Evolutionary conservation across 2,329 filamentous ascomycete genomes (phyloP).

Genomic region (Penicillium sp.): DNA sequence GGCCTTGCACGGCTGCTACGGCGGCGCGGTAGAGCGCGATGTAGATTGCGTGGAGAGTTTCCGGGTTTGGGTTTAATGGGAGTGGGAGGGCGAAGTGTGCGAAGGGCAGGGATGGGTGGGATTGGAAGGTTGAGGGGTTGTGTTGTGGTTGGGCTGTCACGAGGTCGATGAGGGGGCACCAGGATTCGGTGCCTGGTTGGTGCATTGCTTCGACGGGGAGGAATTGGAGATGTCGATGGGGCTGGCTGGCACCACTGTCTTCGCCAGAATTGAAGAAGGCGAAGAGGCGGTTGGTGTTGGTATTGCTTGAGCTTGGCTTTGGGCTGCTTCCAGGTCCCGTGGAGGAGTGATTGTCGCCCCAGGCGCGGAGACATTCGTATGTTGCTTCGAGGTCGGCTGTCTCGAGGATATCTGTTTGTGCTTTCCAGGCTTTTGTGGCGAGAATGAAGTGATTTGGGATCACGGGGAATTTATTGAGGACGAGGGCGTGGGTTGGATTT

Average conservation of each 20-base stretch:
- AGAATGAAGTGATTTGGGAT: slow-evolving; percentile 58
- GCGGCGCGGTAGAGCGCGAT: slow-evolving; percentile 50
- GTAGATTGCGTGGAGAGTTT: slow-evolving; percentile 47
- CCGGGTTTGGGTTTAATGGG: slow-evolving; percentile 47
- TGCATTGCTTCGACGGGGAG: slow-evolving; percentile 54
- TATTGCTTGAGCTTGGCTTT: neutral
- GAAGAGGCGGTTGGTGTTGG: slow-evolving; percentile 43
- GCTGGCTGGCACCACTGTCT: slow-evolving; percentile 56
- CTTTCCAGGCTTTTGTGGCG: slow-evolving; percentile 51
- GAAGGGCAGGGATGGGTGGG: slow-evolving; percentile 53
- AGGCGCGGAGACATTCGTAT: slow-evolving; percentile 51
- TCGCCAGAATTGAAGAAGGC: slow-evolving; percentile 59
- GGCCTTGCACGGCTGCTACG: slow-evolving; percentile 36
- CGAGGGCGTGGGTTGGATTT: slow-evolving; percentile 47
- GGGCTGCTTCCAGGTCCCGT: neutral
- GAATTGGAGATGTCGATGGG: slow-evolving; percentile 56
- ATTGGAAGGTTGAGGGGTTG: slow-evolving; percentile 31
- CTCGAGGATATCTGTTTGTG: slow-evolving; percentile 53
- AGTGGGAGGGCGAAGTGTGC: slow-evolving; percentile 55
- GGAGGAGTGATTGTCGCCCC: slow-evolving; percentile 40
- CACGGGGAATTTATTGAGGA: slow-evolving; percentile 57
- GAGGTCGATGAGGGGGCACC: slow-evolving; percentile 58
- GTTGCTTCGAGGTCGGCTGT: slow-evolving; percentile 50
- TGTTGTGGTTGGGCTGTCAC: slow-evolving; percentile 25
- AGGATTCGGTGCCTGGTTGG: slow-evolving; percentile 43